These are phyloP conservation scores for Ganoderma lucidum DNA, from an alignment of 1,284 basidiomycete species.

Conservation along the genomic window DNA sequence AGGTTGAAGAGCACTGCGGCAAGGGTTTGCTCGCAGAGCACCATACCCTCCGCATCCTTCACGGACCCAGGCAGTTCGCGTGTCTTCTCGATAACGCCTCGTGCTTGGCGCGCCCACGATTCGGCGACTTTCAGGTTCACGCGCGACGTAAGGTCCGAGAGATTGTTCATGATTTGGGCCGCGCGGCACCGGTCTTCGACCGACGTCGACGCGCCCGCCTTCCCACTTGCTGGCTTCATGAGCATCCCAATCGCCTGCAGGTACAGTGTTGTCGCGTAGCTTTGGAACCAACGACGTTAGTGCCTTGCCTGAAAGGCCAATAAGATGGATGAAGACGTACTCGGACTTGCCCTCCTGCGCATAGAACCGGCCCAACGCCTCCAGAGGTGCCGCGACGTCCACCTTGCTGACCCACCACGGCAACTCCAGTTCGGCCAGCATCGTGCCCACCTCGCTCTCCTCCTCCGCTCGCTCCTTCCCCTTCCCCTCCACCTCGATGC, in stretches of 20 bases:
- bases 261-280: slow-evolving; percentile 72
- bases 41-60: slow-evolving; percentile 36
- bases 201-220: slow-evolving; percentile 40
- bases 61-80: slow-evolving; percentile 34
- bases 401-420: slow-evolving; percentile 68
- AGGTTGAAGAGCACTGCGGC: slow-evolving; percentile 71
- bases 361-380: slow-evolving; percentile 73
- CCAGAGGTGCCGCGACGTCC: slow-evolving; percentile 75
- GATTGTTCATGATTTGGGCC: slow-evolving; percentile 75
- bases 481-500: slow-evolving; percentile 18
- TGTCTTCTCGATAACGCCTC: slow-evolving; percentile 54
- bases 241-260: slow-evolving; percentile 72
- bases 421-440: slow-evolving; percentile 61
- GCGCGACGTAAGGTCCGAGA: slow-evolving; percentile 66
- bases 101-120: slow-evolving; percentile 64
- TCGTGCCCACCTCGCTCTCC: slow-evolving; percentile 32
- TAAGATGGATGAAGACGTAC: slow-evolving; percentile 50
- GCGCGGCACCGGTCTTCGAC: slow-evolving; percentile 67
- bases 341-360: slow-evolving; percentile 62
- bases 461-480: slow-evolving; percentile 22
- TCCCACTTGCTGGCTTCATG: slow-evolving; percentile 55
- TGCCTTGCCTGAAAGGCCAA: background rate
- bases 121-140: slow-evolving; percentile 62
- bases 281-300: slow-evolving; percentile 36
- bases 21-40: slow-evolving; percentile 63